Evolutionary conservation across 768 basidiomycete species (phyloP).

Genomic region (Dioszegia crocea): DNA sequence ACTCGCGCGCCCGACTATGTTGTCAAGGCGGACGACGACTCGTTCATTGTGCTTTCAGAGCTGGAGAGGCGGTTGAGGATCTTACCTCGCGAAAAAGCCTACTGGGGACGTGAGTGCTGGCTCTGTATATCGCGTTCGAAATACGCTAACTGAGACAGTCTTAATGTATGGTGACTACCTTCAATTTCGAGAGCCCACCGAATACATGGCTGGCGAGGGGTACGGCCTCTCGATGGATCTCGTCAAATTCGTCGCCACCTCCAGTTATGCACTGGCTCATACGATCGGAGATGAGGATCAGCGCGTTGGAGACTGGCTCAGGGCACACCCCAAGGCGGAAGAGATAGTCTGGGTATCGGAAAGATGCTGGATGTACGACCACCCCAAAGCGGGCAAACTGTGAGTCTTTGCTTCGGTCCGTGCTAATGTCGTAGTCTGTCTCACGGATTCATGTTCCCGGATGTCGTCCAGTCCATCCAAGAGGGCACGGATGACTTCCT

Average conservation of each 20-base stretch:
- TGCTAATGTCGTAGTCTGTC: conserved; percentile 61
- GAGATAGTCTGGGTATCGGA: conserved; percentile 87
- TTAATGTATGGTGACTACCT: conserved; percentile 4
- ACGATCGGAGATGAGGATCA: conserved; percentile 87
- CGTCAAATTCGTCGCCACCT: conserved; percentile 78
- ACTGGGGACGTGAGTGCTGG: conserved; percentile 49
- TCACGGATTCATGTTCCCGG: conserved; percentile 92
- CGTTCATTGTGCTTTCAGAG: conserved; percentile 91
- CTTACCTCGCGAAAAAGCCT: conserved; percentile 59
- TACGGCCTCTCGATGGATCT: conserved; percentile 86
- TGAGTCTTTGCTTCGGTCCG: conserved; percentile 52
- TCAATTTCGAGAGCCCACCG: neutral
- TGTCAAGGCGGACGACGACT: conserved; percentile 91
- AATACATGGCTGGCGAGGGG: conserved; percentile 90
- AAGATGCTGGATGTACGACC: conserved; percentile 96
- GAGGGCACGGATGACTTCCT: conserved; percentile 49
- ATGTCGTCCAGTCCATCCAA: conserved; percentile 69
- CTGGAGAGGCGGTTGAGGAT: conserved; percentile 82
- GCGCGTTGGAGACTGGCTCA: conserved; percentile 82
- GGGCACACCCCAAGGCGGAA: conserved; percentile 63
- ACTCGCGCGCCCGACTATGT: conserved; percentile 73
- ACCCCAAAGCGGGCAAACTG: conserved; percentile 90
- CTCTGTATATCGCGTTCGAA: neutral
- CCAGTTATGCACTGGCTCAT: conserved; percentile 63
- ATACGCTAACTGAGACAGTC: neutral